Percentiles rank a stretch among this genome's conserved stretches.
phyloP scores from a whole-genome alignment of 352 stramenopile species.

The Globisporangium perplexum region DNA sequence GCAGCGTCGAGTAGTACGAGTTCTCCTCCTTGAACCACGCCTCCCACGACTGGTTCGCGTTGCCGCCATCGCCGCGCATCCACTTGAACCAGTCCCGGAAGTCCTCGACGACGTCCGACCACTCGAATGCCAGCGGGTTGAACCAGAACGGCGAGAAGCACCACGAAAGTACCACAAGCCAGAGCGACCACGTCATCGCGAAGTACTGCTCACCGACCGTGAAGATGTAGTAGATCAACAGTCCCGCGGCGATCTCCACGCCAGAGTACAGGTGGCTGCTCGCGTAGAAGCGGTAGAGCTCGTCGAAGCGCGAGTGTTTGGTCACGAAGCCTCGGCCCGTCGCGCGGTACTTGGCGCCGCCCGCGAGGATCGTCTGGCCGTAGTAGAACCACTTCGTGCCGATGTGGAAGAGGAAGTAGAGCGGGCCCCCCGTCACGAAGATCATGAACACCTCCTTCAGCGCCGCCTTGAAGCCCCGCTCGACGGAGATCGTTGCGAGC shows the following conservation, averaged over 20 bases:
- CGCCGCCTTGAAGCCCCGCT: slow-evolving; percentile 95
- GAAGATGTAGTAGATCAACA: slow-evolving; percentile 94
- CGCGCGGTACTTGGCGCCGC: slow-evolving; percentile 96
- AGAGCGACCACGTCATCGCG: slow-evolving; percentile 97
- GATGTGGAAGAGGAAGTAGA: slow-evolving; percentile 99
- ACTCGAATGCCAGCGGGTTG: slow-evolving; percentile 97
- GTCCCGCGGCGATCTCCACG: slow-evolving; percentile 86
- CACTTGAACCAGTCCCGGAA: slow-evolving; percentile 89
- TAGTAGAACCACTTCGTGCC: slow-evolving; percentile 99
- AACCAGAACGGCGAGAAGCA: slow-evolving; percentile 98
- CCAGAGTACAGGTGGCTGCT: slow-evolving; percentile 97
- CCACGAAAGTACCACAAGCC: slow-evolving; percentile 85
- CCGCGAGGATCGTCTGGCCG: slow-evolving; percentile 97
- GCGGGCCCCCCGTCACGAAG: slow-evolving; percentile 94
- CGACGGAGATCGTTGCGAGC: slow-evolving; percentile 96
- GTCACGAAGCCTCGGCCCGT: slow-evolving; percentile 98
- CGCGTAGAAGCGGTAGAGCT: slow-evolving; percentile 98
- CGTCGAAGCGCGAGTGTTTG: slow-evolving; percentile 97
- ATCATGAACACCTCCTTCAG: slow-evolving; percentile 93
- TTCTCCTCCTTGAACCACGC: slow-evolving; percentile 97
- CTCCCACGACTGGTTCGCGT: slow-evolving; percentile 92
- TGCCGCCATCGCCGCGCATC: slow-evolving; percentile 92
- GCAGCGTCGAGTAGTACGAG: slow-evolving; percentile 88
- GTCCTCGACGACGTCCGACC: slow-evolving; percentile 91
- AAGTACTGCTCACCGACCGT: slow-evolving; percentile 95